Evolutionary conservation across 352 stramenopile genomes (phyloP), one percentile per base, ranked within the genome.

Genomic region (Globisporangium lucens): DNA sequence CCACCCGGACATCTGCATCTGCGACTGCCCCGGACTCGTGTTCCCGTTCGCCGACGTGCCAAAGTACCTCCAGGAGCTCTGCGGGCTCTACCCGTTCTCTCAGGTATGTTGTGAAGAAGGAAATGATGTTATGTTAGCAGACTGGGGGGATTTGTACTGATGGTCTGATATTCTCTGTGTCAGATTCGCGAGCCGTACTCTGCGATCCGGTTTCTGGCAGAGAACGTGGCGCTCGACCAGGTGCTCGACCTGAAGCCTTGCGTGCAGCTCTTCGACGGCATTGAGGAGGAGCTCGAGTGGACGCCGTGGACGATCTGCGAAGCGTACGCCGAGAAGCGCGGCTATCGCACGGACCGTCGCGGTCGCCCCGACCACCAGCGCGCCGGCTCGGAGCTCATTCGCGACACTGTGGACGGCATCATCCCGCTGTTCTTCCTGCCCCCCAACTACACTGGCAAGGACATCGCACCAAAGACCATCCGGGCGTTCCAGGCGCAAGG

Each of bases 151-250:
- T 46, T 6, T 46, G 13, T 46, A 49, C 13, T n/a, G 20, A n/a
- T 15, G 13, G 15, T 51, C 43, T 51, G 17, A 51, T 22, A 20
- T 51, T 22, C 17, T 10, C n/a, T 51, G 20, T 51, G 43, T 51
- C 15, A 94, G 81, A 95, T 96, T 66, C 87, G 90, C 3, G 90
- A 97, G 71, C 89, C 90, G 9, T 97, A 93, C 69, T 95, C 87
- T 53, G 85, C 88, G 2, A 87, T 97, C 27, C 88, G 89, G 1
- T 96, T 96, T 71, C 66, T 97, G 1, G 85, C 85, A 0, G 89
- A 97, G 35, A 77, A 93, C 53, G 77, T 94, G 29, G 70, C 78
- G 20, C 47, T 97, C 47, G 83, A 94, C 68, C 76, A 75, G 46
- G 76, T 94, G 38, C 71, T 95, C 61, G 77, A 89, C 12, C 67